Evolutionary conservation across 768 basidiomycete species (phyloP), one percentile per base, ranked within the genome.

Genomic region (Kwoniella bestiolae): DNA sequence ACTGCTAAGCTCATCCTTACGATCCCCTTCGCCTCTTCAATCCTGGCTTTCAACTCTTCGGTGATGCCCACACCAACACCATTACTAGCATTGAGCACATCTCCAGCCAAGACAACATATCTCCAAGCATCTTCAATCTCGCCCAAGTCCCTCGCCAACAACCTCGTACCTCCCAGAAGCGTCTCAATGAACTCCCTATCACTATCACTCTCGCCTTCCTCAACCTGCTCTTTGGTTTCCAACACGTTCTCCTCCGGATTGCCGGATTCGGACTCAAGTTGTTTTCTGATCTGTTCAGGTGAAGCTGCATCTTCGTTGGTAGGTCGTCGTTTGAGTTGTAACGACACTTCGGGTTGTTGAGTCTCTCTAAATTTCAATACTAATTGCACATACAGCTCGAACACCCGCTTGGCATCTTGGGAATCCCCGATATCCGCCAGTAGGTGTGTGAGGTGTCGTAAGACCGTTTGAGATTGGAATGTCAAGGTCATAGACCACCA

Each of bases 401-500:
- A 84, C 0, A 89, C 90, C 21, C 91, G 87, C 73, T 86, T 87
- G 3, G 81, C 80, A 52, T 81, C 80, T 3, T 56, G 9, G 25
- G 67, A 47, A 47, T 74, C 70, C 9, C 67, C 72, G 2, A 69
- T 57, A 2, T 91, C 90, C 3, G 92, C 85, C 16, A 91, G 81
- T 1, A 94, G 81, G 1, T 90, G 87, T 29, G 87, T 87, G 84
- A 97, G 88, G 79, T 96, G 91, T 0, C 94, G 88, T 60, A 91
- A 86, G 7, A 97, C 83, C 8, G 88, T 86, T 65, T 89, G 90
- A 0, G 91, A 94, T 76, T 96, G 94, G 84, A 97, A 96, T 0
- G 95, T 98, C 23, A 94, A 85, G 23, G 89, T 88, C 8, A 92
- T 94, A 0, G 92, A 90, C 92, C 92, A 94, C 90, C 92, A 95